These are phyloP conservation scores for Xylariaceae sp. DNA, from an alignment of 2,329 filamentous ascomycete genomes.

Conservation along the genomic window DNA sequence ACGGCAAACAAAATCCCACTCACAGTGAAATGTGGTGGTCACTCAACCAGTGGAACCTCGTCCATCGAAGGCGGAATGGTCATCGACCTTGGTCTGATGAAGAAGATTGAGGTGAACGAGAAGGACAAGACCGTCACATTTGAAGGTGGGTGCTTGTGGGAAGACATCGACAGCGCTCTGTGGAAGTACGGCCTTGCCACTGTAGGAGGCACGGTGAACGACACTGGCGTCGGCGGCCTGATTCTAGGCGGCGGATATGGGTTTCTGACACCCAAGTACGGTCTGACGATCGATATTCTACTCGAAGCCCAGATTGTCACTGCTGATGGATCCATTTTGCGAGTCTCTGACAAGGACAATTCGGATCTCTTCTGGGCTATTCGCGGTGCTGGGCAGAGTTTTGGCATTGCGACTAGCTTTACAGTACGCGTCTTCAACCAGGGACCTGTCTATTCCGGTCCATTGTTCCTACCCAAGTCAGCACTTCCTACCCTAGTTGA, in stretches of 20 bases:
- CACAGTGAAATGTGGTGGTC: slow-evolving; percentile 54
- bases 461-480: slow-evolving; percentile 22
- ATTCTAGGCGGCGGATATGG: slow-evolving; percentile 59
- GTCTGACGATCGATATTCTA: slow-evolving; percentile 46
- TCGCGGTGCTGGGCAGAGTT: slow-evolving; percentile 40
- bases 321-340: slow-evolving; percentile 36
- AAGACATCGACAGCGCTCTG: slow-evolving; percentile 51
- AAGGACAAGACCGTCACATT: slow-evolving; percentile 44
- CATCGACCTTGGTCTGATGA: slow-evolving; percentile 53
- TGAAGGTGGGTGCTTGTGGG: slow-evolving; percentile 53
- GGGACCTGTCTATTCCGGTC: slow-evolving; percentile 32
- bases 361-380: slow-evolving; percentile 42
- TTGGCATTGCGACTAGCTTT: slow-evolving; percentile 43
- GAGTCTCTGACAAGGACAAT: slow-evolving; percentile 42
- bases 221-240: slow-evolving; percentile 61
- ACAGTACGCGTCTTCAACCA: slow-evolving; percentile 33
- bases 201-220: slow-evolving; percentile 60
- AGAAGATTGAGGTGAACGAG: slow-evolving; percentile 46
- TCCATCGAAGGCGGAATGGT: slow-evolving; percentile 52
- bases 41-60: slow-evolving; percentile 51
- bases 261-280: slow-evolving; percentile 51
- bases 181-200: slow-evolving; percentile 53
- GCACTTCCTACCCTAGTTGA: slow-evolving; percentile 26
- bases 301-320: slow-evolving; percentile 39
- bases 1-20: slow-evolving; percentile 44